Conservation (phyloP, 2,329 filamentous ascomycete species). For the Alternaria sp. region DNA sequence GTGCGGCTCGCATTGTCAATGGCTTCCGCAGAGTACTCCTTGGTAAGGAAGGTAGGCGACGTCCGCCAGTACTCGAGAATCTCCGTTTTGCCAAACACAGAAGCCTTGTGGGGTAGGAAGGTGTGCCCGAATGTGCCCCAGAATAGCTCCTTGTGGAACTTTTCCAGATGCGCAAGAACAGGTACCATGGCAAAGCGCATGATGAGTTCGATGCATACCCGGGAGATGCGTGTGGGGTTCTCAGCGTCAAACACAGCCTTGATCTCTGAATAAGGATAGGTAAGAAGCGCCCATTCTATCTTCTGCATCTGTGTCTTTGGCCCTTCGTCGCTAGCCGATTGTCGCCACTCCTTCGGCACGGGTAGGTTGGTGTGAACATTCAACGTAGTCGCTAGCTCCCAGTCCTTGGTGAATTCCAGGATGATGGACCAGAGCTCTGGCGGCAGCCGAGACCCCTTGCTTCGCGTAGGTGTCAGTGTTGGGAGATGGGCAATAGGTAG, state of each 20-base stretch:
- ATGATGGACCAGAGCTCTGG: slow-evolving; percentile 90
- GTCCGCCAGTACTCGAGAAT: slow-evolving; percentile 92
- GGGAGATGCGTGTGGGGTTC: slow-evolving; percentile 76
- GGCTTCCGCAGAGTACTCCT: slow-evolving; percentile 84
- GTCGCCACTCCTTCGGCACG: slow-evolving; percentile 75
- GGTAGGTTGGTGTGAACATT: slow-evolving; percentile 80
- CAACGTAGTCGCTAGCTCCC: slow-evolving; percentile 85
- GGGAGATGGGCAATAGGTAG: slow-evolving; percentile 43
- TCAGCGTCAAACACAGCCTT: slow-evolving; percentile 75
- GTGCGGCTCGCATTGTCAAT: slow-evolving; percentile 86
- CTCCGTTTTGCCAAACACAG: slow-evolving; percentile 82
- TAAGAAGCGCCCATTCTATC: slow-evolving; percentile 84
- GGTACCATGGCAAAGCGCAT: slow-evolving; percentile 88
- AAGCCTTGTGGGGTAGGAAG: slow-evolving; percentile 85
- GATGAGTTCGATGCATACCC: slow-evolving; percentile 83
- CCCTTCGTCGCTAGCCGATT: slow-evolving; percentile 67
- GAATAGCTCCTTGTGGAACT: slow-evolving; percentile 74
- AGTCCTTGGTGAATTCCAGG: slow-evolving; percentile 82
- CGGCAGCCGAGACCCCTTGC: slow-evolving; percentile 63
- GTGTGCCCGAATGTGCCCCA: slow-evolving; percentile 83
- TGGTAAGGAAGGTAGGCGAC: slow-evolving; percentile 80
- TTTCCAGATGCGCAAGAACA: slow-evolving; percentile 75
- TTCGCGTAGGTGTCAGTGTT: slow-evolving; percentile 41
- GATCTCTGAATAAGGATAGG: slow-evolving; percentile 71
- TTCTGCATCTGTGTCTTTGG: slow-evolving; percentile 76